Evolutionary conservation across 1,284 basidiomycete species (phyloP).

Genomic region (Trametes hirsuta): DNA sequence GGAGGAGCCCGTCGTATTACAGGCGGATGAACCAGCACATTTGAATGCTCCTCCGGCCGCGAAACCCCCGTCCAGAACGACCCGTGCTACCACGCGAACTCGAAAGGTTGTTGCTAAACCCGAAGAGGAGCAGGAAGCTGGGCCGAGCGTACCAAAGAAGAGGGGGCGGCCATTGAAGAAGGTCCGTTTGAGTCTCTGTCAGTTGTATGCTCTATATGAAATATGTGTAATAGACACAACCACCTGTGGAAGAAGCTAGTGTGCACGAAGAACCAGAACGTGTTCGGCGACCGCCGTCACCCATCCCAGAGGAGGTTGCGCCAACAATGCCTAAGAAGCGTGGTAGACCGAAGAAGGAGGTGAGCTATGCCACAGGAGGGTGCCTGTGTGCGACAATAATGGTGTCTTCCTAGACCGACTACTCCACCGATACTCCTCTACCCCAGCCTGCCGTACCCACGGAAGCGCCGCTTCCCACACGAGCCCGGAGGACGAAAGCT

Average conservation of each 20-base stretch:
- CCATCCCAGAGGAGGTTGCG: slow-evolving; percentile 3
- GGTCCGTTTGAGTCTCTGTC: slow-evolving; percentile 1
- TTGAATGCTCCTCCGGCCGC: background rate
- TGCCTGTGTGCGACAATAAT: background rate
- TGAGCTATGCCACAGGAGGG: background rate
- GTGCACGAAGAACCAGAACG: background rate
- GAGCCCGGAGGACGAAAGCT: background rate
- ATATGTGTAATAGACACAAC: background rate
- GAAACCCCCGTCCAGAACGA: background rate
- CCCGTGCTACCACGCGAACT: slow-evolving; percentile 7
- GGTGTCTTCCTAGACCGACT: background rate
- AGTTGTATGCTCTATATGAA: too few relatives aligned
- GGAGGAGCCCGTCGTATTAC: background rate
- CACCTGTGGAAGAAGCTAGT: background rate
- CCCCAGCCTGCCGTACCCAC: background rate
- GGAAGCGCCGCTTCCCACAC: background rate
- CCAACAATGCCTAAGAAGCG: slow-evolving; percentile 14
- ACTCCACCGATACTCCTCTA: background rate
- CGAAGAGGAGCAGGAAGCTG: background rate
- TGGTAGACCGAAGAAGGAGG: background rate
- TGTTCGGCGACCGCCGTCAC: slow-evolving; percentile 9
- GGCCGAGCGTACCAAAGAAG: slow-evolving; percentile 7
- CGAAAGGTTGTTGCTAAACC: background rate
- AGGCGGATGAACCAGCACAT: background rate
- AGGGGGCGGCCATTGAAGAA: slow-evolving; percentile 5